Evolutionary conservation across 2,329 filamentous ascomycete species (phyloP), one percentile per base, ranked within the genome.

Genomic region (Botrytis cinerea): DNA sequence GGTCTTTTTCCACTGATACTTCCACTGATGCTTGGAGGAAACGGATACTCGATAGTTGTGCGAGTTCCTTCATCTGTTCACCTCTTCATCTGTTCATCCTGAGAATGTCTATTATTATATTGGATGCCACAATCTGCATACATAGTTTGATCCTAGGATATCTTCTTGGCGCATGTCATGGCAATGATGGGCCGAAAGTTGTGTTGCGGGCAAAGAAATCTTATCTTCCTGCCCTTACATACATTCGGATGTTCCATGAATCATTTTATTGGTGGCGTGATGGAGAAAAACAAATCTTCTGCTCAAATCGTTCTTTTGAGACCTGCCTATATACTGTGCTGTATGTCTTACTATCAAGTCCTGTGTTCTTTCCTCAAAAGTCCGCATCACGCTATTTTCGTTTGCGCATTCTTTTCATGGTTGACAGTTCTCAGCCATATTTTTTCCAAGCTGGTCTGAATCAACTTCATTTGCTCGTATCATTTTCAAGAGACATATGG

Each of bases 191-290:
- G 25, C 35, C 43, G 46, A 32, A 43, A 43, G 25, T n/a, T 28
- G 9, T 32, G 10, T 61, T 40, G 12, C 9, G 12, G 2, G 35
- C 20, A 35, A 14, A 38, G 20, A 25, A 61, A 38, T 40, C 25
- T 43, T 40, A 20, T 63, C 61, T 63, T 22, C 12, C 16, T 43
- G n/a, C 48, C 66, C 66, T 68, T 68, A 32, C 66, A 57, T 68
- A 2, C 25, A 57, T 68, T 43, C 6, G 25, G n/a, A 57, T 57
- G 28, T 32, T 68, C 16, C 48, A 57, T 43, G 35, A 16, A 22
- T n/a, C 4, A 8, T 40, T 20, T 25, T 68, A 68, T 68, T 68
- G 66, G 66, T 68, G 66, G 66, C 48, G 66, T 28, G 18, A 62
- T n/a, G 35, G 38, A 8, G 14, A 28, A 54, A 68, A 67, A 14